A percentile compares a stretch with the other conserved stretches of the same genome.
These are phyloP conservation scores for Aspergillus funiculosus DNA, from an alignment of 495 filamentous ascomycete genomes.

Conservation along the genomic window DNA sequence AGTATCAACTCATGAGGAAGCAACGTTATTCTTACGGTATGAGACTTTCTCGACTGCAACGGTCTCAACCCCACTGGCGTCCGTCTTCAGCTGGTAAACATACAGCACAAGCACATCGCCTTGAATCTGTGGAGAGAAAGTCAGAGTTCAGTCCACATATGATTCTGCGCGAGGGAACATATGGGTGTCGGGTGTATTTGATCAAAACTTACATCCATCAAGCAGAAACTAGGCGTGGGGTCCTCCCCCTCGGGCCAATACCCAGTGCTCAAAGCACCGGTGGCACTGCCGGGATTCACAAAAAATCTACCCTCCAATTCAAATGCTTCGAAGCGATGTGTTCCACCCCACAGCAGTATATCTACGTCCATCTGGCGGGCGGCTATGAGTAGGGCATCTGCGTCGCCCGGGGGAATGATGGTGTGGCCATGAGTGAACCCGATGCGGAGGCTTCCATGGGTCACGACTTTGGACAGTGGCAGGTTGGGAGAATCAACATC, in stretches of 20 bases:
- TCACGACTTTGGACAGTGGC: slow-evolving; percentile 87
- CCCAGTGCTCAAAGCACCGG: slow-evolving; percentile 72
- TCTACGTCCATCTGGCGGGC: slow-evolving; percentile 96
- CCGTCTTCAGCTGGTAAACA: slow-evolving; percentile 92
- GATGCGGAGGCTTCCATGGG: slow-evolving; percentile 86
- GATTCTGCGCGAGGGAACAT: no score
- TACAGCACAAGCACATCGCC: slow-evolving; percentile 95
- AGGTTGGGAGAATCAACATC: slow-evolving; percentile 90
- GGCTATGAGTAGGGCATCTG: slow-evolving; percentile 85
- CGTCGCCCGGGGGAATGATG: slow-evolving; percentile 84
- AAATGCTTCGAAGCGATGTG: slow-evolving; percentile 94
- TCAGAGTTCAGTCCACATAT: no score
- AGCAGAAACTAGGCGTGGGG: slow-evolving; percentile 87
- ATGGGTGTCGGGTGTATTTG: no score
- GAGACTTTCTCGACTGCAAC: slow-evolving; percentile 97
- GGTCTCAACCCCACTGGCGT: slow-evolving; percentile 80
- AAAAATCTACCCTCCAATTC: slow-evolving; percentile 99
- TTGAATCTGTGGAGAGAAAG: slow-evolving; percentile 66
- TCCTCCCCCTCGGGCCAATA: slow-evolving; percentile 71
- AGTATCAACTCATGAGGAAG: slow-evolving; percentile 29
- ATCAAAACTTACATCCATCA: slow-evolving; percentile 86
- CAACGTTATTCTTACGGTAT: slow-evolving; percentile 71
- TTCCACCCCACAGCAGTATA: slow-evolving; percentile 95
- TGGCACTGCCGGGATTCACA: slow-evolving; percentile 94
- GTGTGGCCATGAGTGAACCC: slow-evolving; percentile 97